phyloP scores from a whole-genome alignment of 305 asterid genomes.

The Euphrasia arctica region DNA sequence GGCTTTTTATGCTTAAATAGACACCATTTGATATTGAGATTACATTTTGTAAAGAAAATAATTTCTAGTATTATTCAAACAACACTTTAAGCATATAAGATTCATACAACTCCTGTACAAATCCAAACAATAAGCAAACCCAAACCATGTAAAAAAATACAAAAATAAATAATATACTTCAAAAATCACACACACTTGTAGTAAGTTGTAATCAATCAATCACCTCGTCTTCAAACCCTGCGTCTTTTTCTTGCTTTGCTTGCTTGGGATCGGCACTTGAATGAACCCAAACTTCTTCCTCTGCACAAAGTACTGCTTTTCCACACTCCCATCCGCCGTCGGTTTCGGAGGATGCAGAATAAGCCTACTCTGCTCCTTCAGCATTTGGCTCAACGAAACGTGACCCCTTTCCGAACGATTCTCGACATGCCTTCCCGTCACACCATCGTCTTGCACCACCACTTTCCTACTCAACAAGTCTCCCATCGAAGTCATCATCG shows the following conservation, averaged over 20 bases:
- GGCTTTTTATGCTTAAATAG: no score
- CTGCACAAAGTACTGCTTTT: conserved; percentile 38
- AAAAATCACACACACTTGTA: conserved; percentile 10
- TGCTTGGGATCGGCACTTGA: conserved; percentile 71
- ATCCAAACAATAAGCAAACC: conserved; percentile 21
- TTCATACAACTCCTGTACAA: conserved; percentile 14
- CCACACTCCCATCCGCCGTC: conserved; percentile 40
- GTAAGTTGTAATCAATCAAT: not conserved
- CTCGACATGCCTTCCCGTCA: conserved; percentile 3
- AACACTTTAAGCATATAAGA: not conserved
- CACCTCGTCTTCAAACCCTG: conserved; percentile 29
- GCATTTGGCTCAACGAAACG: conserved; percentile 15
- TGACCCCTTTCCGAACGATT: conserved; percentile 7
- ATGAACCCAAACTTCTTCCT: conserved; percentile 88
- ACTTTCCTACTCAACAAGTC: conserved; percentile 40
- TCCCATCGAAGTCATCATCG: conserved; percentile 46
- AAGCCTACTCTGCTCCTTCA: conserved; percentile 13
- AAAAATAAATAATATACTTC: not conserved
- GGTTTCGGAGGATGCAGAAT: conserved; percentile 5
- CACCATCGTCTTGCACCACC: conserved; percentile 5
- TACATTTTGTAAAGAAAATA: no score
- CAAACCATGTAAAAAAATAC: conserved; percentile 1
- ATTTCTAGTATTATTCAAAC: conserved; percentile 6
- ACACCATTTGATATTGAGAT: no score
- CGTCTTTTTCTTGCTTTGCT: conserved; percentile 60